phyloP scores from a whole-genome alignment of 1,284 basidiomycete species.

The Pholiota adiposa region DNA sequence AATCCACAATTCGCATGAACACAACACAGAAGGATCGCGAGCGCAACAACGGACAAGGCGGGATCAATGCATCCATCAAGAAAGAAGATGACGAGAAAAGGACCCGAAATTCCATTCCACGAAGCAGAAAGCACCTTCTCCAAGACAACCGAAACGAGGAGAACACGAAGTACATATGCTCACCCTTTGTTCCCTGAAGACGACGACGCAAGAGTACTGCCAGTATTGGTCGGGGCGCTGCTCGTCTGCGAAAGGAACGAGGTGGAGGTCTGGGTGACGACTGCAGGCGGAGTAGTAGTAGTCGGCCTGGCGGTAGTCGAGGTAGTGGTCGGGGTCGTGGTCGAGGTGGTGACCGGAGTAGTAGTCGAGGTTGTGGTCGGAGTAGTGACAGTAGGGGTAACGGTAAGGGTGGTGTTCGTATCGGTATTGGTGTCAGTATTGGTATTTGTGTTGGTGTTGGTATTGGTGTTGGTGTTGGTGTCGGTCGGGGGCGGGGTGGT shows the following conservation, averaged over 20 bases:
- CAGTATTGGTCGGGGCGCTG: background rate
- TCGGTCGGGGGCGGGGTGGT: conserved; percentile 3
- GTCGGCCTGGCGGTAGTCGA: background rate
- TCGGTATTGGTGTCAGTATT: background rate
- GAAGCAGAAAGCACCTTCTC: no score
- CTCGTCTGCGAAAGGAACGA: background rate
- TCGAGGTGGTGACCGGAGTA: conserved; percentile 1
- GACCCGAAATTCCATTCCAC: no score
- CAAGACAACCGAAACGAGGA: background rate
- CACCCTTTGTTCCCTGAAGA: background rate
- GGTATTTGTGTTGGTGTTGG: no score
- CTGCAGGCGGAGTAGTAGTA: background rate
- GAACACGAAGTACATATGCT: background rate
- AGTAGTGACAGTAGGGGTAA: background rate
- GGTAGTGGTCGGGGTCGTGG: conserved; percentile 7
- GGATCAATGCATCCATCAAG: no score
- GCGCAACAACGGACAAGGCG: no score
- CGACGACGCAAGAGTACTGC: background rate
- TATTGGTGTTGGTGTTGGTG: conserved; percentile 5
- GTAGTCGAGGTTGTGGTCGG: conserved; percentile 2
- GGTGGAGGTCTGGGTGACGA: background rate
- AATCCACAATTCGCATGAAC: no score
- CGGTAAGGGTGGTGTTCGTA: background rate
- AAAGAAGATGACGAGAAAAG: no score
- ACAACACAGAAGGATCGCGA: no score